Evolutionary conservation across 2,329 filamentous ascomycete species (phyloP), one percentile per base, ranked within the genome.

Genomic region (Orbilia brochopaga): DNA sequence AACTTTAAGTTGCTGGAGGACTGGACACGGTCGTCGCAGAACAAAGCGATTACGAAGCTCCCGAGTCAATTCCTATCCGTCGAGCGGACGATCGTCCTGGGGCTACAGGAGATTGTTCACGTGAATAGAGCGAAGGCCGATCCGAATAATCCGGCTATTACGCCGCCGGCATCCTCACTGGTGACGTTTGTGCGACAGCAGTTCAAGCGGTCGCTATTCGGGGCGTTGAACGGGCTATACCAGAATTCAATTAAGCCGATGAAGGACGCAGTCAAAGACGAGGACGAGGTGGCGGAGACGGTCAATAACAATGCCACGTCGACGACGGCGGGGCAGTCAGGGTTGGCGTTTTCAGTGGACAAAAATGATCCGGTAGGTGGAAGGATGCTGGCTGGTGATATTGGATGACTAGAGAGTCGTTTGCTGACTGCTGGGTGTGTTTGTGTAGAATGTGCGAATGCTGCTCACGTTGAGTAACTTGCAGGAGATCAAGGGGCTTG

Each of bases 81-180:
- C 77, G 92, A 97, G 77, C 89, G 88, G 61, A 86, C 89, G 5
- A 83, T 99, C 11, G 82, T 99, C 19, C 84, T 83, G 0, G 92
- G 92, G 61, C 90, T 97, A 87, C 94, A 99, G 79, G 96, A 93
- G 81, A 95, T 97, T 60, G 83, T 97, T 27, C 99, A 97, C 78
- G 88, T 99, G 48, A 89, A 90, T 0, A 93, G 97, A 75, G 90
- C 91, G 21, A 89, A 88, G 82, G 85, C 84, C 50, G 92, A 90
- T 79, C 84, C 89, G 7, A 89, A 86, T 23, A 85, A 88, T 3
- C 86, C 84, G 52, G 88, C 91, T 77, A 92, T 99, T 74, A 87
- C 97, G 55, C 89, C 93, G 17, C 95, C 94, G 3, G 88, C 91
- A 37, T 84, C 88, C 6, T 99, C 97, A 79, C 82, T 97, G 48